Percentiles rank a stretch among this genome's conserved stretches.
These are phyloP conservation scores for Suhomyces coccinellae DNA, from an alignment of 1,139 yeast genomes.

Conservation along the genomic window DNA sequence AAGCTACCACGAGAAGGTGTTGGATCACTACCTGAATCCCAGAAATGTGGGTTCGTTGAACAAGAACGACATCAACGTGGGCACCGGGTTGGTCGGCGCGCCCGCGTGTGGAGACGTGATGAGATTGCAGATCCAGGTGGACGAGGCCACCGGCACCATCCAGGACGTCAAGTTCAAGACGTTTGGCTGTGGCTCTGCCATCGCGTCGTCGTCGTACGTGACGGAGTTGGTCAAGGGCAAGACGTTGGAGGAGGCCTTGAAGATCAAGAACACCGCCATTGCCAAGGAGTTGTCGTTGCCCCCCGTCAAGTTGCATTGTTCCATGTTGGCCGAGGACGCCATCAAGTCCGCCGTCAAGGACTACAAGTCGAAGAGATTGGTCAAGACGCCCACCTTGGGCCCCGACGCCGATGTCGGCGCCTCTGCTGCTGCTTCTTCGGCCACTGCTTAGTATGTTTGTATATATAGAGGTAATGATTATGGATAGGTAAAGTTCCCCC, in stretches of 20 bases:
- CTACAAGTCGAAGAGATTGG: slow-evolving; percentile 71
- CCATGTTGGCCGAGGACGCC: slow-evolving; percentile 98
- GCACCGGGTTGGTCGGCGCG: slow-evolving; percentile 97
- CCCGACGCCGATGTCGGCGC: slow-evolving; percentile 39
- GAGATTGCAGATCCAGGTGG: slow-evolving; percentile 93
- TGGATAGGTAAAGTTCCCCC: background rate
- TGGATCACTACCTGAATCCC: slow-evolving; percentile 95
- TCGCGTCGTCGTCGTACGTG: slow-evolving; percentile 92
- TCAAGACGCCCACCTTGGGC: slow-evolving; percentile 51
- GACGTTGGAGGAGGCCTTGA: slow-evolving; percentile 89
- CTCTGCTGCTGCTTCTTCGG: slow-evolving; percentile 8
- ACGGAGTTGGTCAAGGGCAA: slow-evolving; percentile 95
- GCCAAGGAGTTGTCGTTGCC: slow-evolving; percentile 93
- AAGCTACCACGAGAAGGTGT: slow-evolving; percentile 67
- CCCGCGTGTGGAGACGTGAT: slow-evolving; percentile 99
- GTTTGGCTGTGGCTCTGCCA: slow-evolving; percentile 97
- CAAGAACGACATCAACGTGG: slow-evolving; percentile 76
- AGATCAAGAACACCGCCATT: slow-evolving; percentile 85
- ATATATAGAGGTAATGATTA: slow-evolving; percentile 5
- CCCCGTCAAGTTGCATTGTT: slow-evolving; percentile 95
- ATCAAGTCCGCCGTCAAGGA: slow-evolving; percentile 96
- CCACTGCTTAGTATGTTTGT: slow-evolving; percentile 7
- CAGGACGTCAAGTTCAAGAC: slow-evolving; percentile 97
- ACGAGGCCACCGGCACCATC: slow-evolving; percentile 85
- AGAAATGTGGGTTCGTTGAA: slow-evolving; percentile 94